Evolutionary conservation across 1,139 yeast genomes (phyloP), one percentile per base, ranked within the genome.

Genomic region (Geotrichum restrictum): DNA sequence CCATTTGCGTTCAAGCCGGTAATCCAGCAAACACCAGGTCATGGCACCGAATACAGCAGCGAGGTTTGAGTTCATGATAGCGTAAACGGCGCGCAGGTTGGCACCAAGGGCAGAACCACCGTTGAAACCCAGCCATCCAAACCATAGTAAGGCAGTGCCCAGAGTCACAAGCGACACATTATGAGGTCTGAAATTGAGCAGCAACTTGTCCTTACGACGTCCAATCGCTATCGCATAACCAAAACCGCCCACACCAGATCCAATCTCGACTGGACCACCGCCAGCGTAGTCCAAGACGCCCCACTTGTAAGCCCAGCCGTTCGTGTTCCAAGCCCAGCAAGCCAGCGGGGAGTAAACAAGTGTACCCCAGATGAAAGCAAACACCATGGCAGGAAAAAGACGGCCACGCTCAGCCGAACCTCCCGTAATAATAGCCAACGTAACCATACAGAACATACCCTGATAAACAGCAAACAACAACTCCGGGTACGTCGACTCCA

Each of bases 271-370:
- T 1, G 97, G 96, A 0, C 98, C 98, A 51, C 97, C 97, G 38
- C 98, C 98, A 32, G 98, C 98, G 69, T 88, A 93, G 68, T 93
- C 98, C 54, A 91, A 75, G 1, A 85, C 98, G 18, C 96, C 96
- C 79, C 96, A 91, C 69, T 75, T 80, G 33, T 64, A 68, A 39
- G 96, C 96, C 98, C 98, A 93, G 42, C 98, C 98, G 45, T 83
- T 83, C 0, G 84, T 64, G 55, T 89, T 85, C 98, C 98, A 93
- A 54, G 88, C 82, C 97, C 98, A 91, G 71, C 82, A 87, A 3
- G 93, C 94, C 21, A 93, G 80, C 0, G 98, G 98, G 68, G 95
- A 86, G 70, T 91, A 93, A 14, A 89, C 98, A 5, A 88, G 64
- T 1, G 98, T 91, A 16, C 94, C 84, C 95, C 96, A 93, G 53